Percentiles rank a stretch among this genome's conserved stretches.
Evolutionary conservation across 441 rosid species (phyloP).

Genomic region (Kokia cookei): DNA sequence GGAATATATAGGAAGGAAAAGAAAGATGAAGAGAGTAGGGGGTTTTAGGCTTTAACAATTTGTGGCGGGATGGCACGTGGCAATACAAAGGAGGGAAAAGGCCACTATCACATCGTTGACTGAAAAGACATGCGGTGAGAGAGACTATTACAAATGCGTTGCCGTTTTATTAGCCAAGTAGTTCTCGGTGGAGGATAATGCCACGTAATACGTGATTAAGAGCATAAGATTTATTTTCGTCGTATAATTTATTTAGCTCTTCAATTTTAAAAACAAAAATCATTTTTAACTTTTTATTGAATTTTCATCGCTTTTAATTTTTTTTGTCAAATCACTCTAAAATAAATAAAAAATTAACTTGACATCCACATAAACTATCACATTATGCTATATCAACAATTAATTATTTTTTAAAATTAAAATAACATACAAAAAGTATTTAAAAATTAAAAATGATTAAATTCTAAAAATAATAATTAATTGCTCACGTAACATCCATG

Average conservation of each 20-base stretch:
- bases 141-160: constrained; percentile 14
- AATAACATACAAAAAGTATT: no score
- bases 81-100: neutral
- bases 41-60: neutral
- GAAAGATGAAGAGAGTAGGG: constrained; percentile 14
- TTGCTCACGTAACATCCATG: no score
- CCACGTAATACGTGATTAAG: neutral
- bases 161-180: constrained; percentile 20
- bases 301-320: accelerated
- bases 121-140: constrained; percentile 12
- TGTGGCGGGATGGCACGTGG: constrained; percentile 22
- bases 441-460: no score
- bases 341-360: no score
- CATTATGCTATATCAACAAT: no score
- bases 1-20: neutral
- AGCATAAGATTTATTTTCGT: neutral
- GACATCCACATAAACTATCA: accelerated
- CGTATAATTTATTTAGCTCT: accelerated
- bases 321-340: accelerated
- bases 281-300: no score
- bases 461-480: no score
- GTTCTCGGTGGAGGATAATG: neutral
- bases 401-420: no score
- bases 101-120: constrained; percentile 5
- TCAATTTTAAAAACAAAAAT: no score